A percentile compares a stretch with the other conserved stretches of the same genome.
Conservation (phyloP, 2,329 filamentous ascomycete genomes). For the Pseudogymnoascus sp. region DNA sequence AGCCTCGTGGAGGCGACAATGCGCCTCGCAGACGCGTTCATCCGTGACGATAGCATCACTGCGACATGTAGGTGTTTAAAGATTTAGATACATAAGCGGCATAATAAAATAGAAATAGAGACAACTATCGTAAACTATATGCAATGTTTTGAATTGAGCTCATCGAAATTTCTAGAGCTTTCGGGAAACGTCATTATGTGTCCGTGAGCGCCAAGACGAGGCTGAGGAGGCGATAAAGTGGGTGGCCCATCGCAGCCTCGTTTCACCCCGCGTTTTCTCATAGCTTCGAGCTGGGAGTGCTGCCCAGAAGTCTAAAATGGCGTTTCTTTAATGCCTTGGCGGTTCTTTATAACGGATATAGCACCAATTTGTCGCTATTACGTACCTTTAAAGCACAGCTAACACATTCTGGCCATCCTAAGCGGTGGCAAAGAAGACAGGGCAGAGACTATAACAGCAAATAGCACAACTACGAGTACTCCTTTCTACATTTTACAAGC, state of each 20-base stretch:
- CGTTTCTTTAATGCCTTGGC: too few species aligned
- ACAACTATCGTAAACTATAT: background rate
- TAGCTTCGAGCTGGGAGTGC: background rate
- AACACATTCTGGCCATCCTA: too few species aligned
- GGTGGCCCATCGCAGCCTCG: background rate
- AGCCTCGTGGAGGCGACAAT: background rate
- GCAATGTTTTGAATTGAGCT: background rate
- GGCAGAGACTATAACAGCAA: too few species aligned
- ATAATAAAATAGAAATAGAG: background rate
- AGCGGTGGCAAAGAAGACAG: too few species aligned
- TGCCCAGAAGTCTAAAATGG: too few species aligned
- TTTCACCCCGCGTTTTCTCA: background rate
- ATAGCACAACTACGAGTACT: too few species aligned
- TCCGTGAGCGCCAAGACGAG: background rate
- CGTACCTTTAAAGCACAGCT: too few species aligned
- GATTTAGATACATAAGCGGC: background rate
- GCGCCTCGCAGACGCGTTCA: background rate
- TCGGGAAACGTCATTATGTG: background rate
- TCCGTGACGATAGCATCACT: background rate
- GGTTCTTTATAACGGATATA: too few species aligned
- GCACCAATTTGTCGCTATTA: too few species aligned
- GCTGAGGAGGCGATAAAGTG: background rate
- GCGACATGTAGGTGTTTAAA: background rate
- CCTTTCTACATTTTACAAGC: too few species aligned
- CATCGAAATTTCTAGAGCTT: constrained; percentile 6